Conservation (phyloP, 257 asterid species). For the Misopates orontium region DNA sequence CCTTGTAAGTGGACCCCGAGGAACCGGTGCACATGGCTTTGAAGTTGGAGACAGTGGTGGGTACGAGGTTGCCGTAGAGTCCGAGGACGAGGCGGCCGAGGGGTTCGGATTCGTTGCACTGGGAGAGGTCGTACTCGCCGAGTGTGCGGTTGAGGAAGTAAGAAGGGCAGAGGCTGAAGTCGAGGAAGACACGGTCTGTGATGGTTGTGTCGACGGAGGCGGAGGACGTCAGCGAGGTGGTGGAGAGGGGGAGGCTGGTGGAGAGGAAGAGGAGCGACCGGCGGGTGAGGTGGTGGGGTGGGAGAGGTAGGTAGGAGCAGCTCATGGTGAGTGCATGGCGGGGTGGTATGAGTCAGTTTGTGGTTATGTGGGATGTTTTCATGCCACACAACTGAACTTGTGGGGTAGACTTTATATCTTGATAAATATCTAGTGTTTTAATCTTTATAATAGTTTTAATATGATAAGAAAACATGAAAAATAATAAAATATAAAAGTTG, state of each 20-base stretch:
- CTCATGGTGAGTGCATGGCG: slow-evolving; percentile 63
- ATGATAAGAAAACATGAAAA: too few relatives aligned
- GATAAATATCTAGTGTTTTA: neutral
- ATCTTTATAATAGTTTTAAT: neutral
- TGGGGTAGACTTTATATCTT: neutral
- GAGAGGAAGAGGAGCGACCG: slow-evolving; percentile 69
- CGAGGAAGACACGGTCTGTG: slow-evolving; percentile 84
- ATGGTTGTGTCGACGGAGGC: slow-evolving; percentile 57
- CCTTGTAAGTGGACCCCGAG: slow-evolving; percentile 75
- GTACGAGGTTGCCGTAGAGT: slow-evolving; percentile 77
- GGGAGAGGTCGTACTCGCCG: slow-evolving; percentile 70
- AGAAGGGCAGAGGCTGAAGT: slow-evolving; percentile 77
- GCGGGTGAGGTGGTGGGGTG: slow-evolving; percentile 44
- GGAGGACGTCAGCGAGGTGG: slow-evolving; percentile 42
- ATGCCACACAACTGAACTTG: slow-evolving; percentile 41
- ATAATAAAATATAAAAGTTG: too few relatives aligned
- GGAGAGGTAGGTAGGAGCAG: slow-evolving; percentile 41
- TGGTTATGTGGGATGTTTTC: slow-evolving; percentile 35
- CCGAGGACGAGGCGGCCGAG: slow-evolving; percentile 81
- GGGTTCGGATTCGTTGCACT: slow-evolving; percentile 60
- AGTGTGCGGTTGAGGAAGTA: slow-evolving; percentile 74
- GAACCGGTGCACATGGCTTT: slow-evolving; percentile 80
- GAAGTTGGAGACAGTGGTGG: slow-evolving; percentile 81
- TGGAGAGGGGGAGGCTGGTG: slow-evolving; percentile 45
- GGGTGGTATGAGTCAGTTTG: slow-evolving; percentile 9